phyloP scores from a whole-genome alignment of 1,139 yeast species.

The Insectozyma bohioensis region DNA sequence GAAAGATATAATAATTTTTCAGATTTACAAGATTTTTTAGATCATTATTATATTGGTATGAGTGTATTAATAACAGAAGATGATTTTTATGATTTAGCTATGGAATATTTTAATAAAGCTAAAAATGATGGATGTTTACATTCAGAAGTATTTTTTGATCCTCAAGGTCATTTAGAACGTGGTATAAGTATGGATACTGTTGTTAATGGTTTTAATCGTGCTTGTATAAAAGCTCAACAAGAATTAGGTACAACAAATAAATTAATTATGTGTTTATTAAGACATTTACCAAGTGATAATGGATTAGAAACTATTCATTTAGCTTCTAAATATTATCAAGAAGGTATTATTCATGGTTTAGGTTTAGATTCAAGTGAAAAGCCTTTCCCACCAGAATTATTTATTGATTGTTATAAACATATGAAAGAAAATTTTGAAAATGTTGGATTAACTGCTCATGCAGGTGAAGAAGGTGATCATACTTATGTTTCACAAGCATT shows the following conservation, averaged over 20 bases:
- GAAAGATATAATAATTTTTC: conserved; percentile 59
- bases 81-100: conserved; percentile 74
- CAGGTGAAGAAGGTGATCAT: conserved; percentile 85
- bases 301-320: conserved; percentile 56
- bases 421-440: conserved; percentile 47
- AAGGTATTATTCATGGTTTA: conserved; percentile 64
- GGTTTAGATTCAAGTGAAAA: conserved; percentile 78
- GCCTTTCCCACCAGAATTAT: conserved; percentile 71
- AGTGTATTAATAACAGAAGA: conserved; percentile 61
- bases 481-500: conserved; percentile 57
- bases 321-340: conserved; percentile 49
- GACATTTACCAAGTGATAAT: conserved; percentile 64
- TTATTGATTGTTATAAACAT: conserved; percentile 56
- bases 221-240: conserved; percentile 56
- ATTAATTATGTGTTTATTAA: conserved; percentile 74
- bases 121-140: conserved; percentile 60
- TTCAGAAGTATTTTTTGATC: conserved; percentile 77
- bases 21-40: conserved; percentile 73
- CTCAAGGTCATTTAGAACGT: conserved; percentile 77
- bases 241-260: conserved; percentile 64
- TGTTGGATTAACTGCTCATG: conserved; percentile 74
- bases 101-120: conserved; percentile 66
- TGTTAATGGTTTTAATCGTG: conserved; percentile 62
- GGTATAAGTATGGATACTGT: conserved; percentile 60
- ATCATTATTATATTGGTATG: conserved; percentile 79